Base-by-base conservation (phyloP, 2,329 filamentous ascomycete species). In the Didymella keratinophila region DNA sequence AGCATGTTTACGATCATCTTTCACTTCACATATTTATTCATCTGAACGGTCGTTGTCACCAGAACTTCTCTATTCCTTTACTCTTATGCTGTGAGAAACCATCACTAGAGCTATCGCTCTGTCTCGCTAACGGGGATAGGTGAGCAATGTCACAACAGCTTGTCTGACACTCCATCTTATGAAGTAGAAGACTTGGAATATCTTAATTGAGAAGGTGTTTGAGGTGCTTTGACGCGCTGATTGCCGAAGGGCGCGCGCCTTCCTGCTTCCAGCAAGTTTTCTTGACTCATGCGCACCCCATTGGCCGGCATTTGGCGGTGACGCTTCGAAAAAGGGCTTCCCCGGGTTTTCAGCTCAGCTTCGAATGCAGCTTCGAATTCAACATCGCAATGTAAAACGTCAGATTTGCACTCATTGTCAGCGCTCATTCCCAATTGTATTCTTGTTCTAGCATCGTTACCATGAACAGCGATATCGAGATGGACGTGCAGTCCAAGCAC, bases 181-280 rank as follows among this genome's bases (percentile, higher is more conserved):
- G 27, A 10, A 28, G 27, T 28, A 4, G 8, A 10, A 28, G 27
- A 28, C 27, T 28, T 28, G 27, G 27, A 28, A 10, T 28, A 28
- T 28, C 27, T 28, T 7, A 5, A 44, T 32, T 28, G 12, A 23
- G 52, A 55, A 49, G 45, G 52, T 55, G 28, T 16, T 37, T 45
- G 12, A 28, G 9, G 3, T 25, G 23, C 21, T 8, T 21, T 14
- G 27, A 28, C 41, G 6, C 6, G 11, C 3, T 27, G 41, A 27
- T 6, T 43, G 4, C 25, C 36, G 32, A 63, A 63, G 58, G 61
- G 61, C 61, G 61, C 50, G 48, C 58, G 43, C 58, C 45, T 56
- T 50, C 28, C 58, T 52, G n/a, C 21, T 27, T 42, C 7, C 18
- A 27, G 56, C 14, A 51, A 46, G 34, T 44, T 50, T 49, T 28